Evolutionary conservation across 2,329 filamentous ascomycete species (phyloP).

Genomic region (Talaromyces albobiverticillius): DNA sequence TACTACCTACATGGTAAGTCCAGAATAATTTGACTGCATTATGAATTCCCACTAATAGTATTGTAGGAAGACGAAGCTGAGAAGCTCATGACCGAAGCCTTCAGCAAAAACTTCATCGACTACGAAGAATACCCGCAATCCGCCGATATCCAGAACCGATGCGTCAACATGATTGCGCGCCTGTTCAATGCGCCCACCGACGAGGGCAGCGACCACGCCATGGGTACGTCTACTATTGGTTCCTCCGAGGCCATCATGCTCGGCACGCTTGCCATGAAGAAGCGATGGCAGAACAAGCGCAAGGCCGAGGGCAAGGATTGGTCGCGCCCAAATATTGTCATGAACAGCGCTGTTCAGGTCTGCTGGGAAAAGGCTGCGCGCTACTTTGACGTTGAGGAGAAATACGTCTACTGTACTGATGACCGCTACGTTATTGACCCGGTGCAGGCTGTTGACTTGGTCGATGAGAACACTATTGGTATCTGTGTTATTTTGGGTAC

Average conservation of each 20-base stretch:
- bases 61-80: constrained; percentile 90
- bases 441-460: constrained; percentile 57
- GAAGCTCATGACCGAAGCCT: constrained; percentile 89
- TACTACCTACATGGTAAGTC: constrained; percentile 95
- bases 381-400: constrained; percentile 92
- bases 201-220: constrained; percentile 58
- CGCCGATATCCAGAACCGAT: constrained; percentile 86
- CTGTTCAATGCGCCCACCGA: constrained; percentile 75
- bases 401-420: constrained; percentile 64
- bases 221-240: constrained; percentile 86
- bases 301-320: constrained; percentile 76
- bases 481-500: constrained; percentile 90
- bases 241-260: constrained; percentile 69
- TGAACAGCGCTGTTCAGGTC: constrained; percentile 94
- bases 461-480: constrained; percentile 76
- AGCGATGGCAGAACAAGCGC: constrained; percentile 84
- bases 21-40: no score
- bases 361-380: constrained; percentile 93
- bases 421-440: constrained; percentile 64
- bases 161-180: constrained; percentile 83
- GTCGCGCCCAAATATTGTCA: constrained; percentile 85
- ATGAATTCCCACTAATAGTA: no score
- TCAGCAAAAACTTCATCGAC: constrained; percentile 94
- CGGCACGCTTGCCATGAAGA: constrained; percentile 80
- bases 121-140: constrained; percentile 81